These are phyloP conservation scores for Colletotrichum liaoningense DNA, from an alignment of 2,329 filamentous ascomycete genomes.

Conservation along the genomic window DNA sequence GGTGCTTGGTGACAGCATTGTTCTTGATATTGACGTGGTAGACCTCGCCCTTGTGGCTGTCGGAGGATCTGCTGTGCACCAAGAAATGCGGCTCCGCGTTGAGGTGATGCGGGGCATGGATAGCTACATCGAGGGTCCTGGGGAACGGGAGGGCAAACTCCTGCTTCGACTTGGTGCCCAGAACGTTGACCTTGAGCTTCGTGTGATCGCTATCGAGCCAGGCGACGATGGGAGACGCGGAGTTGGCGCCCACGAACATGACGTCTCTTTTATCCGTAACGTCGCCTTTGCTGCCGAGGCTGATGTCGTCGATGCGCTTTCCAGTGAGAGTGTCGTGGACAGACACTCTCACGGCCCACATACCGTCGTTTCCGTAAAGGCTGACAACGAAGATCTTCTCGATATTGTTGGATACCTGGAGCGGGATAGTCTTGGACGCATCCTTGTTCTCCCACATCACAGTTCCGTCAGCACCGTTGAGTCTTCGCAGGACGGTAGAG, in stretches of 20 bases:
- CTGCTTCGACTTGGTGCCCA: slow-evolving; percentile 69
- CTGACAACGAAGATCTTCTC: slow-evolving; percentile 81
- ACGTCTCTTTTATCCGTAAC: slow-evolving; percentile 73
- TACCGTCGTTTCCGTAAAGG: slow-evolving; percentile 75
- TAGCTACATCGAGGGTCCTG: slow-evolving; percentile 63
- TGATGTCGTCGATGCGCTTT: slow-evolving; percentile 76
- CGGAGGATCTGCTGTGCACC: slow-evolving; percentile 79
- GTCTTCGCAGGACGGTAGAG: slow-evolving; percentile 71
- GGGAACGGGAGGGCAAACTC: slow-evolving; percentile 60
- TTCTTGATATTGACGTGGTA: slow-evolving; percentile 84
- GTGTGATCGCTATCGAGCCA: slow-evolving; percentile 75
- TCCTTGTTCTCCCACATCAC: slow-evolving; percentile 85
- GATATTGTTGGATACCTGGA: slow-evolving; percentile 79
- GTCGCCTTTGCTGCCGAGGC: slow-evolving; percentile 79
- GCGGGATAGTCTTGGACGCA: slow-evolving; percentile 74
- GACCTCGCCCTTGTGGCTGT: slow-evolving; percentile 84
- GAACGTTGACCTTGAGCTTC: slow-evolving; percentile 77
- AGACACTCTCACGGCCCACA: slow-evolving; percentile 81
- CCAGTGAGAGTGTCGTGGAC: slow-evolving; percentile 80
- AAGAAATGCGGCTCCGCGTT: slow-evolving; percentile 86
- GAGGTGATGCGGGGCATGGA: slow-evolving; percentile 80
- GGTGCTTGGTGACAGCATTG: slow-evolving; percentile 78
- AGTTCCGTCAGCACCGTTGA: slow-evolving; percentile 78
- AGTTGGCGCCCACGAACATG: slow-evolving; percentile 81
- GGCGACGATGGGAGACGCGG: slow-evolving; percentile 78